A percentile compares a stretch with the other conserved stretches of the same genome.
phyloP scores from a whole-genome alignment of 179 eudicot species.

The Amaranthus tricolor region DNA sequence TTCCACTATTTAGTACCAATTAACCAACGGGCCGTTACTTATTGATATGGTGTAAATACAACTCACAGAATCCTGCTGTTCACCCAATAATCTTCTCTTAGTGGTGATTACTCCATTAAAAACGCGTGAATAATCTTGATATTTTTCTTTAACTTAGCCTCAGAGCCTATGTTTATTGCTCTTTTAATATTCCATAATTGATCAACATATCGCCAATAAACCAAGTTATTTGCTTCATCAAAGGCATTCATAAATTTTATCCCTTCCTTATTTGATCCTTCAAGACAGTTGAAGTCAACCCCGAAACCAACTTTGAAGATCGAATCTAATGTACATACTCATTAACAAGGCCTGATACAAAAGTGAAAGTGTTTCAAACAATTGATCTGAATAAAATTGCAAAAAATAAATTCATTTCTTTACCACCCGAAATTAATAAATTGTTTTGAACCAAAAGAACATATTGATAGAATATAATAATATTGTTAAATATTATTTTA shows the following conservation, averaged over 20 bases:
- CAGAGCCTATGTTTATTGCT: slow-evolving; percentile 49
- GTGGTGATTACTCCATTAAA: slow-evolving; percentile 40
- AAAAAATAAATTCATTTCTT: neutral
- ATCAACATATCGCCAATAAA: slow-evolving; percentile 56
- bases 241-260: slow-evolving; percentile 33
- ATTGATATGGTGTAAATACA: neutral
- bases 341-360: slow-evolving; percentile 58
- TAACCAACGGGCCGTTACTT: too few species aligned
- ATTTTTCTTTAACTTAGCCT: slow-evolving; percentile 54
- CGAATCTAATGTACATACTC: slow-evolving; percentile 54
- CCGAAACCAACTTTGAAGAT: slow-evolving; percentile 77
- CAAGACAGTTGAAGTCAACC: slow-evolving; percentile 35
- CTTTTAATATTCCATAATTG: slow-evolving; percentile 61
- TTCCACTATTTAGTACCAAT: too few species aligned
- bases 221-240: slow-evolving; percentile 45
- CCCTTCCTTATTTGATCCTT: slow-evolving; percentile 35
- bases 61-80: slow-evolving; percentile 13
- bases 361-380: neutral
- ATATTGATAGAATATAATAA: too few species aligned
- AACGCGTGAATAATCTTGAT: slow-evolving; percentile 46
- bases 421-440: neutral
- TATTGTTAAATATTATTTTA: too few species aligned
- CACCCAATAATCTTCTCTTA: slow-evolving; percentile 37
- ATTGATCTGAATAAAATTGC: neutral
- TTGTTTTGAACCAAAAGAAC: neutral